phyloP scores from a whole-genome alignment of 768 basidiomycete species.

The Pisolithus microcarpus region DNA sequence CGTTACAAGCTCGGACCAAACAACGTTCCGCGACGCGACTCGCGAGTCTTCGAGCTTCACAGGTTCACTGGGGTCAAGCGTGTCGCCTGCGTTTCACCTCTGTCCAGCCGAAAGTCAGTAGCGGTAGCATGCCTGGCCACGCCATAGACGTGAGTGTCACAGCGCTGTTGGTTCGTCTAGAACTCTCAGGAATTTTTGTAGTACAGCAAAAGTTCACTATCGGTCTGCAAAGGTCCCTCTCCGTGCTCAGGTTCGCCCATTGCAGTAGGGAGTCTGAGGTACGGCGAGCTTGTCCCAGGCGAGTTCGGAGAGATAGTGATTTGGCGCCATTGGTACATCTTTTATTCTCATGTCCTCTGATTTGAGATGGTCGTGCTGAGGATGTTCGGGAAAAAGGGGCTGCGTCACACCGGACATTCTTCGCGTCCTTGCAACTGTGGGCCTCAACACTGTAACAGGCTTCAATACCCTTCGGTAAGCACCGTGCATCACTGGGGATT shows the following conservation, averaged over 20 bases:
- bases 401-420: slow-evolving; percentile 61
- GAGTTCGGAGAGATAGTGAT: slow-evolving; percentile 57
- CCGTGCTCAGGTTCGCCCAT: slow-evolving; percentile 53
- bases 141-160: slow-evolving; percentile 27
- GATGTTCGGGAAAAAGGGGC: slow-evolving; percentile 40
- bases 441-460: slow-evolving; percentile 40
- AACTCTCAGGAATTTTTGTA: slow-evolving; percentile 23
- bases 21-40: not conserved
- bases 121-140: slow-evolving; percentile 13
- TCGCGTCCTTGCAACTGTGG: slow-evolving; percentile 36
- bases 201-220: slow-evolving; percentile 68
- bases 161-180: not conserved
- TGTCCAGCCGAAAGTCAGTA: not conserved
- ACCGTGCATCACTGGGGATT: not conserved
- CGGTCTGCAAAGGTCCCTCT: slow-evolving; percentile 58
- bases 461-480: slow-evolving; percentile 47
- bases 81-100: too few relatives aligned
- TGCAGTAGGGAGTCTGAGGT: slow-evolving; percentile 53
- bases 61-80: too few relatives aligned
- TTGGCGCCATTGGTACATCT: slow-evolving; percentile 69
- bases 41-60: too few relatives aligned
- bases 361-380: not conserved
- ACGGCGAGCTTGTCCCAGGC: slow-evolving; percentile 43
- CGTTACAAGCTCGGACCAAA: slow-evolving; percentile 19
- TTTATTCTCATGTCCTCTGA: not conserved